Base-by-base conservation (phyloP, 1,139 yeast genomes). In the Candida sp. region DNA sequence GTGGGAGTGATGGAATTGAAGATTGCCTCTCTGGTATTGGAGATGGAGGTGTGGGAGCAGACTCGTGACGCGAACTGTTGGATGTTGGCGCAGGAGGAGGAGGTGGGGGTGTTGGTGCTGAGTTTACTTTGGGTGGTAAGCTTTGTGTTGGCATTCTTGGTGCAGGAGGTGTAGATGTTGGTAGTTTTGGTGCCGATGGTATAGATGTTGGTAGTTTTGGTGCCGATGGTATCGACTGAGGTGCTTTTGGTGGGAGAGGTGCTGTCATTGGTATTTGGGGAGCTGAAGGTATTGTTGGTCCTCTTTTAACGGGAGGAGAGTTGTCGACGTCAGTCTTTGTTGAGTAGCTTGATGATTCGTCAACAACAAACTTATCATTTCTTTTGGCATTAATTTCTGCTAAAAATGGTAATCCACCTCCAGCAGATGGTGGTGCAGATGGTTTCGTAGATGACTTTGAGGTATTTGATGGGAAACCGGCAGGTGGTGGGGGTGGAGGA, bases 381-480 rank as follows among this genome's bases (percentile, higher is more conserved):
- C 77, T 57, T 49, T 65, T 67, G 1, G 74, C 66, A 45, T 71
- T 71, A 42, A 73, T 72, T 47, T 72, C 66, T 2, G 72, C 70
- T 30, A 72, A 63, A 49, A 72, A 72, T 2, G 77, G 77, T 22
- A 73, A 55, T 0, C 66, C 70, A 2, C 69, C 67, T 1, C 61
- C 62, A 11, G 54, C 43, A 2, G 64, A 52, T 23, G 57, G 45
- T 8, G 53, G 33, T 4, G 70, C 52, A 21, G 58, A 27, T 3
- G 55, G 21, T 11, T 35, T 38, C 25, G 44, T 5, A 9, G 41
- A n/a, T 9, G 48, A 32, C 8, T 42, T 33, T 11, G 51, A 25
- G 1, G 47, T 35, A n/a, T 53, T 41, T 5, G 49, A 36, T 6
- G 49, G 43, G 15, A 49, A 39, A 1, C 56, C 60, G 4, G 61